Percentiles rank a stretch among this genome's conserved stretches.
Evolutionary conservation across 139 green algal species (phyloP).

Genomic region (Chlorokybus atmophyticus): DNA sequence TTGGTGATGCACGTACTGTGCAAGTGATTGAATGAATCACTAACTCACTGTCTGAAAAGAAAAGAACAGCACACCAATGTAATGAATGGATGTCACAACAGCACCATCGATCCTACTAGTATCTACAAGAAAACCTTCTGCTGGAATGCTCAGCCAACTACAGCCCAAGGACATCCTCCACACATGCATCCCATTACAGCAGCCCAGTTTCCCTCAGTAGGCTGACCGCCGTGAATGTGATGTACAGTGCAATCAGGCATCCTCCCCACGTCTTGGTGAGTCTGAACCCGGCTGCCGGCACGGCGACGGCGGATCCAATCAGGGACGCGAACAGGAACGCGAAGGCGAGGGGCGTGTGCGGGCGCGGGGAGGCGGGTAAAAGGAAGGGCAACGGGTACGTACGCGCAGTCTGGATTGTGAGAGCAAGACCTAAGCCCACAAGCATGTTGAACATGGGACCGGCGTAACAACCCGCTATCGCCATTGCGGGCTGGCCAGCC

Average conservation of each 20-base stretch:
- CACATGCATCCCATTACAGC: too few species aligned
- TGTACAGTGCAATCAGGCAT: conserved; percentile 22
- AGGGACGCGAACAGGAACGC: conserved; percentile 21
- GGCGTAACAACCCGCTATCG: conserved; percentile 32
- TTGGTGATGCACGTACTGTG: too few species aligned
- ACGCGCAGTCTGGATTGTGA: conserved; percentile 24
- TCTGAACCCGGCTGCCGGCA: conserved; percentile 8
- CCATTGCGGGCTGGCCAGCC: conserved; percentile 20
- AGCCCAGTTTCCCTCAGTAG: conserved; percentile 11
- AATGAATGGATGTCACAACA: too few species aligned
- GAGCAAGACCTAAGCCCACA: conserved; percentile 26
- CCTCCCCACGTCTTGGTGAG: conserved; percentile 16
- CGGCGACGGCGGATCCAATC: conserved; percentile 2
- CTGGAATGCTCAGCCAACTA: too few species aligned
- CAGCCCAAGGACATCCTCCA: too few species aligned
- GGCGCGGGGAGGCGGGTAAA: conserved; percentile 9
- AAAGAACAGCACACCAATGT: too few species aligned
- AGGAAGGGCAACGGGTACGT: too few species aligned
- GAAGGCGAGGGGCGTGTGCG: conserved; percentile 24
- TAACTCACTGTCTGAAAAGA: too few species aligned
- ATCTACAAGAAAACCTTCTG: too few species aligned
- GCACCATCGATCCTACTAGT: too few species aligned
- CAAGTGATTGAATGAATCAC: too few species aligned
- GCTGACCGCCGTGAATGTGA: conserved; percentile 12
- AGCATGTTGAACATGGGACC: conserved; percentile 40